Percentiles rank a stretch among this genome's conserved stretches.
These are phyloP conservation scores for Alternaria panax DNA, from an alignment of 2,329 filamentous ascomycete genomes.

Conservation along the genomic window DNA sequence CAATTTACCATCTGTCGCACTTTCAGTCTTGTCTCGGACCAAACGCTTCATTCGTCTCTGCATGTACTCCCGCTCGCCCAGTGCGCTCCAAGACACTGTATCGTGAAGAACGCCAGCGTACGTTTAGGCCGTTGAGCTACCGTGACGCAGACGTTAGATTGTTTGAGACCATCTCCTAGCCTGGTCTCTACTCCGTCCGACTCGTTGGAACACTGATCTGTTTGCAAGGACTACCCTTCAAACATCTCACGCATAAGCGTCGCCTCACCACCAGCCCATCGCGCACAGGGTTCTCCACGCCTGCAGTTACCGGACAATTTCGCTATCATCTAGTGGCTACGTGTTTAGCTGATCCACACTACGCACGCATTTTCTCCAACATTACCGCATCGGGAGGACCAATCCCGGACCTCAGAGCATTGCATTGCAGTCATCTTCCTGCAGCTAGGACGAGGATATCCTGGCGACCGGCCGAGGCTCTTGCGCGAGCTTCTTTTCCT, in stretches of 20 bases:
- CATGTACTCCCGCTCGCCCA: constrained; percentile 42
- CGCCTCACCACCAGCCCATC: constrained; percentile 38
- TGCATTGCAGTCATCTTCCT: constrained; percentile 43
- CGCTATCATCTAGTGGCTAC: constrained; percentile 42
- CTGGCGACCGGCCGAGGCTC: constrained; percentile 46
- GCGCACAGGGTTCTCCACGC: constrained; percentile 44
- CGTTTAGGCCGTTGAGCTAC: constrained; percentile 43
- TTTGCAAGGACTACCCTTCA: constrained; percentile 49
- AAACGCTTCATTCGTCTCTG: constrained; percentile 45
- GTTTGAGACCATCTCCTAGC: constrained; percentile 47
- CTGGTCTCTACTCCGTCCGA: constrained; percentile 29
- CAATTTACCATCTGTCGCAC: constrained; percentile 46
- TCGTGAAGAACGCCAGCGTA: constrained; percentile 41
- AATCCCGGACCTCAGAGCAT: constrained; percentile 40
- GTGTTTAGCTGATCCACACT: constrained; percentile 40
- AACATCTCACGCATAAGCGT: constrained; percentile 39
- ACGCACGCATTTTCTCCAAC: constrained; percentile 41
- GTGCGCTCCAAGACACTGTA: constrained; percentile 33
- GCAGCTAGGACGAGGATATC: constrained; percentile 48
- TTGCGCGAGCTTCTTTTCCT: constrained; percentile 45
- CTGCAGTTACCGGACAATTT: constrained; percentile 39
- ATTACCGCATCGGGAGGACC: constrained; percentile 49
- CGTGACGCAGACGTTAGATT: constrained; percentile 43
- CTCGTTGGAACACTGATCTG: constrained; percentile 40
- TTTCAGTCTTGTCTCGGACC: constrained; percentile 45